Evolutionary conservation across 441 rosid species (phyloP).

Genomic region (Gossypium aridum): DNA sequence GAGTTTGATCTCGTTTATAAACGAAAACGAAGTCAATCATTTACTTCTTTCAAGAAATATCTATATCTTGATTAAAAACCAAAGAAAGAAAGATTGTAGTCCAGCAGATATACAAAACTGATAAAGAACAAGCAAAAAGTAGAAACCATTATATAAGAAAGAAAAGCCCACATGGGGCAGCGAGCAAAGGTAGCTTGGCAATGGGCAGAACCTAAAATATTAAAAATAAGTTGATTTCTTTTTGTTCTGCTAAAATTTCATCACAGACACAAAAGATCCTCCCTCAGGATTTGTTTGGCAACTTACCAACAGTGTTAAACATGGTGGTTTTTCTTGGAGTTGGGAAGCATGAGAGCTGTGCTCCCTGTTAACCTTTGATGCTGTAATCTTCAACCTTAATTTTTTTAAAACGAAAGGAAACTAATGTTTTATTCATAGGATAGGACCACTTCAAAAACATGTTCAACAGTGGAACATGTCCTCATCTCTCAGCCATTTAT

Average conservation of each 20-base stretch:
- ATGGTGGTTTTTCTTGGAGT: conserved; percentile 11
- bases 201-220: not conserved
- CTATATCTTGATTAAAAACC: too few relatives aligned
- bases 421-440: not conserved
- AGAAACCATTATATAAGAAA: not conserved
- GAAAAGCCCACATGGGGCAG: conserved; percentile 13
- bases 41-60: too few relatives aligned
- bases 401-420: not conserved
- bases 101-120: too few relatives aligned
- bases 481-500: not conserved
- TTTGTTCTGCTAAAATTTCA: conserved; percentile 17
- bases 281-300: conserved; percentile 18
- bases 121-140: not conserved
- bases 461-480: conserved; percentile 3
- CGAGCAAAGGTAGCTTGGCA: not conserved
- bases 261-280: conserved; percentile 21
- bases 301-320: conserved; percentile 18
- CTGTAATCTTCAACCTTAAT: not conserved
- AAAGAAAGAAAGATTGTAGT: too few relatives aligned
- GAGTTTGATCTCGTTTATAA: too few relatives aligned
- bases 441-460: conserved; percentile 9
- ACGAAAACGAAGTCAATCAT: too few relatives aligned
- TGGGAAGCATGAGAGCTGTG: conserved; percentile 15
- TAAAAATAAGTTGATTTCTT: not conserved
- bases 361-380: not conserved